These are phyloP conservation scores for Mycena alexandri DNA, from an alignment of 768 basidiomycete species.

Conservation along the genomic window DNA sequence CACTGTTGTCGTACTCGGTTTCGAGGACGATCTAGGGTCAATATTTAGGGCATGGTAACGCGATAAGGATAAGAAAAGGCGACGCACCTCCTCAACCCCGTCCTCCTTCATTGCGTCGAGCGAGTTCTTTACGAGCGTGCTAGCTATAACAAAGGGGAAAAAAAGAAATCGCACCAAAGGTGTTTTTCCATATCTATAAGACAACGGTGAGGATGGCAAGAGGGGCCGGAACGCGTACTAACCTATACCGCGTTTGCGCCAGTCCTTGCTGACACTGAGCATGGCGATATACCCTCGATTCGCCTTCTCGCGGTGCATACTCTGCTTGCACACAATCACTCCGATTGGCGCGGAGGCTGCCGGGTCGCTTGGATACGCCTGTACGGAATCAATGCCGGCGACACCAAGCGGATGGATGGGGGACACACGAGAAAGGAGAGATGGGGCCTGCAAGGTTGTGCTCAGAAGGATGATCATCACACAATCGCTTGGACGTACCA, in stretches of 20 bases:
- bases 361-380: conserved; percentile 71
- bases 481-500: conserved; percentile 71
- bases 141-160: conserved; percentile 70
- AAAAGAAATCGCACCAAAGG: conserved; percentile 61
- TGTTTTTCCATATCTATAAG: conserved; percentile 62
- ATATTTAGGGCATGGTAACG: background rate
- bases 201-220: conserved; percentile 57
- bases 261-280: conserved; percentile 89
- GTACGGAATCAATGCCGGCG: conserved; percentile 17
- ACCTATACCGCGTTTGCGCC: conserved; percentile 95
- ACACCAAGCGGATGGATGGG: conserved; percentile 67
- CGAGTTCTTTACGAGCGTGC: conserved; percentile 84
- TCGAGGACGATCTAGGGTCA: conserved; percentile 85
- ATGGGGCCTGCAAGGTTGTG: conserved; percentile 45
- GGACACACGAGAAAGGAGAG: conserved; percentile 69
- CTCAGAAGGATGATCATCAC: conserved; percentile 32
- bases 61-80: conserved; percentile 10
- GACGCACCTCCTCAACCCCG: conserved; percentile 87
- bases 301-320: conserved; percentile 78
- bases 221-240: conserved; percentile 55
- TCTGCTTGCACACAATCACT: conserved; percentile 98
- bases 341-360: conserved; percentile 74
- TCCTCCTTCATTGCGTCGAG: conserved; percentile 86
- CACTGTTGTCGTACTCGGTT: conserved; percentile 93
- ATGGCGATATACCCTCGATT: conserved; percentile 98